A percentile compares a stretch with the other conserved stretches of the same genome.
Conservation (phyloP, 2,329 filamentous ascomycete species). For the Grosmannia clavigera region DNA sequence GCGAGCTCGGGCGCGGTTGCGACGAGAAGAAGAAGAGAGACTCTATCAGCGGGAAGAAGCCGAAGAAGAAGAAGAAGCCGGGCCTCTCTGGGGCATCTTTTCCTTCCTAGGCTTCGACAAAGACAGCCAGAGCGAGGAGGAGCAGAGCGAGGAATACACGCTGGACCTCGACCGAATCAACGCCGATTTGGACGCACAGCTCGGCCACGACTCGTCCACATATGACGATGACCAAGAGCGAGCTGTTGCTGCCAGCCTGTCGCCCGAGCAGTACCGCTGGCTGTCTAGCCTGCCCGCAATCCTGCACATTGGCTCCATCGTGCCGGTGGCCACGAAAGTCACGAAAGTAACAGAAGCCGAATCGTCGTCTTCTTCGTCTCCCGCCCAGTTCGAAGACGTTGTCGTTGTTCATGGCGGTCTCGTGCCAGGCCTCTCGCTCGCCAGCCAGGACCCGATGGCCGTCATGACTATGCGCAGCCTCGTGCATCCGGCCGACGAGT, state of each 20-base stretch:
- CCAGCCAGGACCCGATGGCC: constrained; percentile 61
- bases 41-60: background rate
- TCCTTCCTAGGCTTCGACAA: background rate
- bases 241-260: constrained; percentile 42
- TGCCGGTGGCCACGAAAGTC: constrained; percentile 19
- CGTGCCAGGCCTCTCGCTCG: constrained; percentile 59
- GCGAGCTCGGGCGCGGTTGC: constrained; percentile 10
- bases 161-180: constrained; percentile 6
- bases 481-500: constrained; percentile 43
- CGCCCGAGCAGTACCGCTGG: constrained; percentile 52
- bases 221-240: constrained; percentile 30
- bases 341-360: constrained; percentile 24
- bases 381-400: constrained; percentile 32
- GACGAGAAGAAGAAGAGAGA: constrained; percentile 14
- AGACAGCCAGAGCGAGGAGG: background rate
- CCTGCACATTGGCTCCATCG: constrained; percentile 48
- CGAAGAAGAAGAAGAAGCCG: background rate
- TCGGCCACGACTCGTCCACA: constrained; percentile 12
- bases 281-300: constrained; percentile 66
- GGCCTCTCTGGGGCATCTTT: background rate
- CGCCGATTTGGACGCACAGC: constrained; percentile 1
- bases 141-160: constrained; percentile 5
- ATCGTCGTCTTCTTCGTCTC: background rate
- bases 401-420: constrained; percentile 78
- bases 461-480: constrained; percentile 91